Conservation (phyloP, 2,329 filamentous ascomycete species). For the Drechslerella coelobrocha region DNA sequence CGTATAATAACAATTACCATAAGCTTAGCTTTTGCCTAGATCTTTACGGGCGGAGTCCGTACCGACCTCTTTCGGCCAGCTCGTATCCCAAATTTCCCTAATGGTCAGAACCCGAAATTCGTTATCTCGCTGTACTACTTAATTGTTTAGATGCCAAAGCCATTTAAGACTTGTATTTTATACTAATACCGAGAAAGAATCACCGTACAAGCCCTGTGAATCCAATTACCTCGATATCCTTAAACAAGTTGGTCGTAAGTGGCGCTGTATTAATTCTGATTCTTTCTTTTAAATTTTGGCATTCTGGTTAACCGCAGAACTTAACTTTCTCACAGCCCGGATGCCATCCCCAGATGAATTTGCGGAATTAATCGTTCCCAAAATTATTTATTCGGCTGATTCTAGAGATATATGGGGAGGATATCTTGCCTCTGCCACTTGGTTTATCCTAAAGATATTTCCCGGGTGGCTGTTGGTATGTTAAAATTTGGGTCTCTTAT, state of each 20-base stretch:
- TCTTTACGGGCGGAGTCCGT: conserved; percentile 12
- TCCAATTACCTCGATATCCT: conserved; percentile 5
- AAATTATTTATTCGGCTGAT: conserved; percentile 1
- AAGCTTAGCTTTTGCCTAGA: too few relatives aligned
- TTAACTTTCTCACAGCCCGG: neutral
- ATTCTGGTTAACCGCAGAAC: too few relatives aligned
- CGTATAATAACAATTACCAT: neutral
- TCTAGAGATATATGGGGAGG: conserved; percentile 17
- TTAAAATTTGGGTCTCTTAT: too few relatives aligned
- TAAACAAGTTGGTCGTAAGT: conserved; percentile 5
- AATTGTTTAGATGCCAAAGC: too few relatives aligned
- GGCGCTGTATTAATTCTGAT: too few relatives aligned
- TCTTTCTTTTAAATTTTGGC: too few relatives aligned
- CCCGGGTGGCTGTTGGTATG: conserved; percentile 11
- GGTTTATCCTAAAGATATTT: conserved; percentile 19
- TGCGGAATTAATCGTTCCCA: conserved; percentile 3
- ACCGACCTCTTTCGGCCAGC: conserved; percentile 1
- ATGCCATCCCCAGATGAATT: conserved; percentile 14
- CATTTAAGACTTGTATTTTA: too few relatives aligned
- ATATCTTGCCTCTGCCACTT: conserved; percentile 14
- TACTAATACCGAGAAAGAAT: neutral
- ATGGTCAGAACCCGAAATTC: too few relatives aligned
- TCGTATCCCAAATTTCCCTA: conserved; percentile 3
- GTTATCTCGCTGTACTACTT: too few relatives aligned
- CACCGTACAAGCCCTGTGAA: conserved; percentile 8